Evolutionary conservation across 331 rosid genomes (phyloP), one percentile per base, ranked within the genome.

Genomic region (Malus hybrid): DNA sequence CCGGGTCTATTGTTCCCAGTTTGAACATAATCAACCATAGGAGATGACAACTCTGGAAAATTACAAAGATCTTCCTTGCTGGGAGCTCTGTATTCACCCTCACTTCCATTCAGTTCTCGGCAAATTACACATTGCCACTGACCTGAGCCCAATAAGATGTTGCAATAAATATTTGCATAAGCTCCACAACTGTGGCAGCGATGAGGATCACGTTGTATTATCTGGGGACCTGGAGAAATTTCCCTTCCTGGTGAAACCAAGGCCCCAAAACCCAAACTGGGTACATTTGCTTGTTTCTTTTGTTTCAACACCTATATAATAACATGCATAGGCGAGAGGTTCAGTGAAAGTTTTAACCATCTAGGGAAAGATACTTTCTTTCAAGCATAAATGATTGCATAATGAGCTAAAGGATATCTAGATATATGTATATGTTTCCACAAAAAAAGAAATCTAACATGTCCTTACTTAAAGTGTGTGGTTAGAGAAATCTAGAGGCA

Each of bases 51-150:
- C 84, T 94, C 99, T 22, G 96, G 92, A 82, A 92, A 92, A 63
- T 84, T 87, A 62, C 60, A 80, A 66, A 92, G 96, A 77, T 87
- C 91, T 81, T 92, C 96, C 81, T 82, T 90, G 87, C 87, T 88
- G 64, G 87, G 83, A 39, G 95, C 94, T 53, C 85, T 74, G 63
- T 94, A 94, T 85, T 94, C 99, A 5, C 92, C 92, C 12, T 87
- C 93, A 75, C 97, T 94, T 78, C 88, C 93, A 80, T 92, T 94
- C 78, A 92, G 84, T 63, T 92, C 78, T 77, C 93, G 76, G 79
- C 99, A 94, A 72, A 94, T 83, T 63, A 94, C 96, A 83, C 99
- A 94, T 79, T 94, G 96, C 97, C 99, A 94, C 89, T 94, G 97
- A 72, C 99, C 99, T 75, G 99, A 94, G 68, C 97, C 97, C 79